Conservation (phyloP, 768 basidiomycete species). For the Agrocybe chaxingu region DNA sequence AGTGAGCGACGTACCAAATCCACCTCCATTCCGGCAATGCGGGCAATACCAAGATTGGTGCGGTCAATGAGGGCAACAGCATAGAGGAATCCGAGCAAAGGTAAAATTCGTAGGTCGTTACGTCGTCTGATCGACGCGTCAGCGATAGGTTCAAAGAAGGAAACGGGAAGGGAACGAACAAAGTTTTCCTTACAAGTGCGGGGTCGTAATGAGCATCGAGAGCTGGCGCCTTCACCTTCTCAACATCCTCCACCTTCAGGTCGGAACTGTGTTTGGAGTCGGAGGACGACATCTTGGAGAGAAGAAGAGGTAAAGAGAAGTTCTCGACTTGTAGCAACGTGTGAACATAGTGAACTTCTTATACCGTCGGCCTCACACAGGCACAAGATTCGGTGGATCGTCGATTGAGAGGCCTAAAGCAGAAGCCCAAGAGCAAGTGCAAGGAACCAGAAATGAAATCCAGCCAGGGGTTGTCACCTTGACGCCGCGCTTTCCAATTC, state of each 20-base stretch:
- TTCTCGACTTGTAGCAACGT: not conserved
- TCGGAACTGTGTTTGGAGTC: slow-evolving; percentile 6
- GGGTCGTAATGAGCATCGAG: slow-evolving; percentile 12
- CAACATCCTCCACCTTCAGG: slow-evolving; percentile 10
- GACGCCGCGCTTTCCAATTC: too few relatives aligned
- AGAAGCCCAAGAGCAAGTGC: too few relatives aligned
- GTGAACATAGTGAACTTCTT: not conserved
- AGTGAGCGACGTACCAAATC: slow-evolving; percentile 20
- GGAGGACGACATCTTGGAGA: not conserved
- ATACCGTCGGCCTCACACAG: not conserved
- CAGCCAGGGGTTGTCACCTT: too few relatives aligned
- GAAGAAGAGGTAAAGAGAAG: not conserved
- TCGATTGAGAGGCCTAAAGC: too few relatives aligned
- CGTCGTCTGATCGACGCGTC: slow-evolving; percentile 17
- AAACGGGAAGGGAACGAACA: slow-evolving; percentile 6
- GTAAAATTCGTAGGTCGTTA: slow-evolving; percentile 27
- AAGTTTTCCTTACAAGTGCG: slow-evolving; percentile 10
- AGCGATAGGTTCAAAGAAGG: not conserved
- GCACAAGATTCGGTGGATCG: not conserved
- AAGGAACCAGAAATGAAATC: too few relatives aligned
- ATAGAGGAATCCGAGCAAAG: slow-evolving; percentile 25
- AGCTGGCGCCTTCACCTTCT: not conserved
- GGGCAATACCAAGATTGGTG: slow-evolving; percentile 26
- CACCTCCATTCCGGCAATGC: slow-evolving; percentile 26
- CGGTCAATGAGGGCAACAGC: slow-evolving; percentile 27